Conservation (phyloP, 2,329 filamentous ascomycete species). For the Nakataea oryzae region DNA sequence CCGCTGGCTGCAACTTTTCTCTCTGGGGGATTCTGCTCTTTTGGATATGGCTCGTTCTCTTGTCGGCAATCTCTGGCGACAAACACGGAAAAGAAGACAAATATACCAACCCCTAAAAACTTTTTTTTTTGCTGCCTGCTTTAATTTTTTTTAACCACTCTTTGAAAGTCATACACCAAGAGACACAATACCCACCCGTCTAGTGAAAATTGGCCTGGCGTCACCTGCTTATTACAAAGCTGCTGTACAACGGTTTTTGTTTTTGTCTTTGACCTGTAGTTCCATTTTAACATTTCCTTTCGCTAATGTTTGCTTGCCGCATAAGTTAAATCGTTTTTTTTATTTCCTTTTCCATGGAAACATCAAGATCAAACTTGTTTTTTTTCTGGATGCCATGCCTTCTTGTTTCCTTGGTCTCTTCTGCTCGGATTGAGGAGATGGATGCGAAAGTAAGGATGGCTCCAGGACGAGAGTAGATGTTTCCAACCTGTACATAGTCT, state of each 20-base stretch:
- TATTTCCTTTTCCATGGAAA: neutral
- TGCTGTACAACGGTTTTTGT: neutral
- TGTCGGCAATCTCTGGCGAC: neutral
- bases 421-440: neutral
- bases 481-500: neutral
- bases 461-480: neutral
- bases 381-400: neutral
- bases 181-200: neutral
- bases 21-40: neutral
- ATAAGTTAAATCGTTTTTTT: neutral
- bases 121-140: neutral
- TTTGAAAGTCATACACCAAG: neutral
- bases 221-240: neutral
- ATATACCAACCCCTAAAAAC: neutral
- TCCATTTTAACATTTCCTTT: neutral
- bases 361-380: too few species aligned
- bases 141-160: neutral
- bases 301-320: neutral
- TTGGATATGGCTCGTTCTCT: neutral
- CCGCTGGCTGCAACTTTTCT: neutral
- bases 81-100: neutral
- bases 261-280: slow-evolving; percentile 1
- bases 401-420: neutral
- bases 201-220: neutral
- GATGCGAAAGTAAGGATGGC: neutral